Base-by-base conservation (phyloP, 1,284 basidiomycete species). In the Puccinia horiana region DNA sequence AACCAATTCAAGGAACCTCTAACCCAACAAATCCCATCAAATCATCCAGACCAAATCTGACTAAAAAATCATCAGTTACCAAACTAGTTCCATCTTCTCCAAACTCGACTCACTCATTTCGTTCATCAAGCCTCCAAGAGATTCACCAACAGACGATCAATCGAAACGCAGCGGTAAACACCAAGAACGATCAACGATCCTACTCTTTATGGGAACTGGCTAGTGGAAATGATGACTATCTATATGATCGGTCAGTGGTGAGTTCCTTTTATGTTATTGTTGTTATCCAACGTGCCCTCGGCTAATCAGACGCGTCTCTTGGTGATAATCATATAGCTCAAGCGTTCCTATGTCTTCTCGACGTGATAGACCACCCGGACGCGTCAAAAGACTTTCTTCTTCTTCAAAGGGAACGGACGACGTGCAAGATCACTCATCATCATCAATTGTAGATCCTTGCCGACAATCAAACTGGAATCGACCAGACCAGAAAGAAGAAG, bases 181-280 rank as follows among this genome's bases (percentile, higher is more conserved):
- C 44, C 32, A 56, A 72, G 16, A 52, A 65, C 6, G 9, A 35
- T 23, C 32, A 35, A 1, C 29, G 49, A 14, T 18, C 77, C n/a
- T 79, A 58, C 35, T 69, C 65, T 12, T n/a, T 79, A 0, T 79
- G 77, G 77, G 65, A 70, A n/a, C 32, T 54, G 12, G 77, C 77
- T 9, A 56, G 77, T 29, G 42, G 77, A 1, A 16, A 79, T 58
- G 65, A 79, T 56, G 65, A 52, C 49, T 79, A 52, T 44, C 63
- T 49, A 20, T 79, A 69, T 58, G 35, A 72, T 49, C 77, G 77
- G 65, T 79, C 77, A 79, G 77, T 79, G 26, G 77, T 79, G 61
- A 79, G 77, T 77, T 47, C 32, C 11, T 6, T 52, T 47, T 42
- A 8, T 47, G 9, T 18, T 20, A 29, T 35, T 20, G 32, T 12